Evolutionary conservation across 202 grass and related monocot genomes (phyloP).

Genomic region (Schoenoplectus triqueter): DNA sequence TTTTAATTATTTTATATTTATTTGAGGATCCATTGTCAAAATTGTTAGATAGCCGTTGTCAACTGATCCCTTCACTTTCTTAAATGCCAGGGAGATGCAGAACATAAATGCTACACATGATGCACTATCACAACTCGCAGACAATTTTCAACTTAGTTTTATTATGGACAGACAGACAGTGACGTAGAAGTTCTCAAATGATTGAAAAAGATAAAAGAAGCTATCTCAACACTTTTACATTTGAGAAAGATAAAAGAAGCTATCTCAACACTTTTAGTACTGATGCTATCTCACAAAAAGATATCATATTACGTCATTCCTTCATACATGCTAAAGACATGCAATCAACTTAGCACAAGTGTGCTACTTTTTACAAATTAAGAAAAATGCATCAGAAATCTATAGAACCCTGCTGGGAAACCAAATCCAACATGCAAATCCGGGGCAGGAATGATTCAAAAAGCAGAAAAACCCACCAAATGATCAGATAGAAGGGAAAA

Average conservation of each 20-base stretch:
- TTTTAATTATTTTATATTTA: too few species aligned
- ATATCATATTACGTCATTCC: not conserved
- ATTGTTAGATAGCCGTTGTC: too few species aligned
- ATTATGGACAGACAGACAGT: not conserved
- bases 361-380: not conserved
- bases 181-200: not conserved
- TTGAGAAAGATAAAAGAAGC: constrained; percentile 7
- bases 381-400: not conserved
- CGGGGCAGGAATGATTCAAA: constrained; percentile 73
- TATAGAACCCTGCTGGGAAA: constrained; percentile 13
- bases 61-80: too few species aligned
- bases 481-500: not conserved
- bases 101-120: too few species aligned
- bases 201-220: not conserved
- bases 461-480: constrained; percentile 58
- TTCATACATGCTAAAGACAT: constrained; percentile 6
- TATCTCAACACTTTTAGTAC: not conserved
- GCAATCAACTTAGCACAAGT: constrained; percentile 21
- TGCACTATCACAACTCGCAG: too few species aligned
- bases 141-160: too few species aligned
- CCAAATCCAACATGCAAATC: constrained; percentile 43
- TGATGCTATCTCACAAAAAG: not conserved
- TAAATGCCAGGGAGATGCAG: too few species aligned
- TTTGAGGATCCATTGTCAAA: too few species aligned
- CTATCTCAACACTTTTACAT: too few species aligned